phyloP scores from a whole-genome alignment of 2,329 filamentous ascomycete genomes.

The Epichloe baconii region DNA sequence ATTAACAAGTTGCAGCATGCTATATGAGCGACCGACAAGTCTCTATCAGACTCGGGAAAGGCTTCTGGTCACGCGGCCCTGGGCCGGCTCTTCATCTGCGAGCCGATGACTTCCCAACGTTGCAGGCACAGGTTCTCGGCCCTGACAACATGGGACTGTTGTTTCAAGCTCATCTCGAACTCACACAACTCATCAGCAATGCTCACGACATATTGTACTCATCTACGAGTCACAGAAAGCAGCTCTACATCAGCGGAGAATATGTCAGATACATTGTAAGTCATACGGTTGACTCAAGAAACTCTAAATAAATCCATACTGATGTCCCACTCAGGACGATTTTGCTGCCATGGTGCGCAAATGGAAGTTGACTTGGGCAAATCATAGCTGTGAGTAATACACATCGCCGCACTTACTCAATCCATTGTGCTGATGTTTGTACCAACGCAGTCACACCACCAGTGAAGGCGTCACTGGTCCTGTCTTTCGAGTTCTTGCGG shows the following conservation, averaged over 20 bases:
- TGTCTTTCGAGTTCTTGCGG: conserved; percentile 61
- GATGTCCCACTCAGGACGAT: conserved; percentile 35
- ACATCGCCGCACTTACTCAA: background rate
- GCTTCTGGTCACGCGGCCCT: conserved; percentile 61
- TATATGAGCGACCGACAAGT: conserved; percentile 57
- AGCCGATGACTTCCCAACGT: conserved; percentile 54
- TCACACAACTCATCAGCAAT: conserved; percentile 61
- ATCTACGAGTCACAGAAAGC: conserved; percentile 54
- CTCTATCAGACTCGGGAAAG: conserved; percentile 57
- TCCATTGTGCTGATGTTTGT: background rate
- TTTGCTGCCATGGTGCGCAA: conserved; percentile 55
- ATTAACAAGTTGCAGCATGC: conserved; percentile 27
- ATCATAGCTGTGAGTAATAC: conserved; percentile 40
- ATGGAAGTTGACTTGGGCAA: conserved; percentile 60
- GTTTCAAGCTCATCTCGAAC: conserved; percentile 57
- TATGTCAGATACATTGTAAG: conserved; percentile 56
- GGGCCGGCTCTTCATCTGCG: conserved; percentile 51
- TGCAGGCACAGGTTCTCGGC: conserved; percentile 43
- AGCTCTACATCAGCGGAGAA: conserved; percentile 56
- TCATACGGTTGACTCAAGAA: background rate
- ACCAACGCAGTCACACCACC: conserved; percentile 38
- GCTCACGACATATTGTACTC: conserved; percentile 64
- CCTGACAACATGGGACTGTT: conserved; percentile 56
- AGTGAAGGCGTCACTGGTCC: conserved; percentile 52
- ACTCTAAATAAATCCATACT: background rate